Base-by-base conservation (phyloP, 2,329 filamentous ascomycete genomes). In the Aspergillus spinulosporus region DNA sequence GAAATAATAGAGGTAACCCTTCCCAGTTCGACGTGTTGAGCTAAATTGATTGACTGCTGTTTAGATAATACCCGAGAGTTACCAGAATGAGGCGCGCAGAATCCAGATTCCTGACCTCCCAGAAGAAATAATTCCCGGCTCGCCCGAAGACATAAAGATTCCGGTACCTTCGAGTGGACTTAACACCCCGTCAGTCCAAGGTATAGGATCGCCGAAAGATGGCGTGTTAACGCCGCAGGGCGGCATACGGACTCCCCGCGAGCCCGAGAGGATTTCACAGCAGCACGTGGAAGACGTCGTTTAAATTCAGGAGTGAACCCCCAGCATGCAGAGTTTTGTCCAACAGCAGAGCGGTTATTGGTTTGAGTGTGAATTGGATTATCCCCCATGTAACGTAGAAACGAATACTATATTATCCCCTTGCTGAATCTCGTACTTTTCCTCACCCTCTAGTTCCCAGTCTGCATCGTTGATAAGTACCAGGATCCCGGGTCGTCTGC, bases 391-490 rank as follows among this genome's bases (percentile, higher is more conserved):
- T 60, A 99, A 80, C 14, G 94, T 99, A 59, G 92, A 97, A 60
- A 99, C 92, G 76, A 99, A 99, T 63, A 97, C 80, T 65, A 99
- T 89, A 70, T 89, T 93, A 77, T 99, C 94, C 57, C 86, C 84
- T 59, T 80, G 75, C 75, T 93, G 86, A 56, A 99, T 77, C 74
- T 92, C 87, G 71, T 97, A 97, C 63, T 86, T 83, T 70, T 94
- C 92, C 75, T 97, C 93, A 14, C 92, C 94, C 75, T 97, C 94
- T 9, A 99, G 84, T 74, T 97, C 94, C 94, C 94, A 99, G 73
- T 99, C 94, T 28, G 92, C 90, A 66, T 99, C 94, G 71, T 99
- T 99, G 74, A 99, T 96, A 56, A 99, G 82, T 29, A 97, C 93
- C 43, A 99, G 84, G 72, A 99, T 96, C 2, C 94, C 94, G 4